These are phyloP conservation scores for Saccharum spontaneum DNA, from an alignment of 176 grass and related monocot species.

Conservation along the genomic window DNA sequence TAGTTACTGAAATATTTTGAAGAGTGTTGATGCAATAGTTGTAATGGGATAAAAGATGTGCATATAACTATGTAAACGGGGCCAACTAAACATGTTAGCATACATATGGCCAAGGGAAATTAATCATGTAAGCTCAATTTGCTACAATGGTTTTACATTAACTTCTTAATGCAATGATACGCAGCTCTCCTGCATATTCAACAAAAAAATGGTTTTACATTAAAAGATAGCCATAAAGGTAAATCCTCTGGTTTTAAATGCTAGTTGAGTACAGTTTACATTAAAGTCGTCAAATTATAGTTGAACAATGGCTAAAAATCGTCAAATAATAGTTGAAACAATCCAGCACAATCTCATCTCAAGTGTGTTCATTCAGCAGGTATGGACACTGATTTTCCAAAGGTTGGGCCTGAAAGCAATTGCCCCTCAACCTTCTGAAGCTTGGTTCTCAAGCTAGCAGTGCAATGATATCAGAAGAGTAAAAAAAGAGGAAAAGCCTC, in stretches of 20 bases:
- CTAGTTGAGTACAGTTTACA: not conserved
- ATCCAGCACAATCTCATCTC: not conserved
- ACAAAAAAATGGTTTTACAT: not conserved
- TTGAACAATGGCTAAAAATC: too few species aligned
- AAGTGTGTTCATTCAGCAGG: not conserved
- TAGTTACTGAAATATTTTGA: not conserved
- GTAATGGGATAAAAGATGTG: not conserved
- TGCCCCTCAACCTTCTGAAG: not conserved
- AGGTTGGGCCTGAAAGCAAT: not conserved
- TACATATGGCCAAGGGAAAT: slow-evolving; percentile 15
- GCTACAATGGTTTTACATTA: not conserved
- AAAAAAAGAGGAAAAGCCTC: not conserved
- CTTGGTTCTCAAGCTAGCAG: not conserved
- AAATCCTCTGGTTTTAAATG: slow-evolving; percentile 1
- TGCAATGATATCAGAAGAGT: not conserved
- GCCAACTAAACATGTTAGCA: not conserved
- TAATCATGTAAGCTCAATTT: not conserved
- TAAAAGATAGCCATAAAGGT: not conserved
- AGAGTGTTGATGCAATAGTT: not conserved
- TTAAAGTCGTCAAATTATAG: not conserved
- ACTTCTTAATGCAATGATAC: not conserved
- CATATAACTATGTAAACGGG: not conserved
- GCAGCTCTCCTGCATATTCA: not conserved
- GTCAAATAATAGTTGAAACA: too few species aligned
- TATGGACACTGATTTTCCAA: not conserved